Base-by-base conservation (phyloP, 2,329 filamentous ascomycete genomes). In the Mollisia scopiformis region DNA sequence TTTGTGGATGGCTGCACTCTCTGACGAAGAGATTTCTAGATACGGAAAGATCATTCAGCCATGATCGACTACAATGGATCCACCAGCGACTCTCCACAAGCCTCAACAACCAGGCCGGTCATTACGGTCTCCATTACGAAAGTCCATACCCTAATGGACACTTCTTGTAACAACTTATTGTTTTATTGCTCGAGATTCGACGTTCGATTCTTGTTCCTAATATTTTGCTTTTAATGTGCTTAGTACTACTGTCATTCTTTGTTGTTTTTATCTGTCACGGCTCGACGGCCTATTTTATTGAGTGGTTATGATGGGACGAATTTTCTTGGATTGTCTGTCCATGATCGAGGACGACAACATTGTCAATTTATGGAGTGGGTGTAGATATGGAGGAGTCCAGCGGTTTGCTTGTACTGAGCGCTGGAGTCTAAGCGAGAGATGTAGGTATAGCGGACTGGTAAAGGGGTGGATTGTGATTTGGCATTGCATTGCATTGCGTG, bases 1-100 rank as follows among this genome's bases (percentile, higher is more conserved):
- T 73, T 80, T 95, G n/a, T 95, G 92, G 91, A 88, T 95, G 78
- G 88, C 89, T 50, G 90, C 91, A 10, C 74, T 95, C 57, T 84
- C 78, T 57, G 91, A 94, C 66, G 85, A 87, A n/a, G 90, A 93
- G 70, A 92, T 95, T 69, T 77, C 84, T 59, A 78, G 76, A 62
- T 71, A 71, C 55, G 71, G 70, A 30, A 70, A 68, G 57, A 62
- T 65, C 39, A 73, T 74, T 28, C 68, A 74, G 59, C 59, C 61
- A 61, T 73, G 62, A 72, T 63, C 19, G 25, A 27, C 7, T 19
- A 25, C 49, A 37, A 49, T 47, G 23, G 23, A 47, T 47, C 43
- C 28, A 47, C 25, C 10, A 5, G 16, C 1, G 28, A 27, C 25
- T 47, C 43, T 35, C n/a, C 46, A 27, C 35, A 19, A 46, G 39